phyloP scores from a whole-genome alignment of 768 basidiomycete species.

The Tylopilus cervinicoccineus region DNA sequence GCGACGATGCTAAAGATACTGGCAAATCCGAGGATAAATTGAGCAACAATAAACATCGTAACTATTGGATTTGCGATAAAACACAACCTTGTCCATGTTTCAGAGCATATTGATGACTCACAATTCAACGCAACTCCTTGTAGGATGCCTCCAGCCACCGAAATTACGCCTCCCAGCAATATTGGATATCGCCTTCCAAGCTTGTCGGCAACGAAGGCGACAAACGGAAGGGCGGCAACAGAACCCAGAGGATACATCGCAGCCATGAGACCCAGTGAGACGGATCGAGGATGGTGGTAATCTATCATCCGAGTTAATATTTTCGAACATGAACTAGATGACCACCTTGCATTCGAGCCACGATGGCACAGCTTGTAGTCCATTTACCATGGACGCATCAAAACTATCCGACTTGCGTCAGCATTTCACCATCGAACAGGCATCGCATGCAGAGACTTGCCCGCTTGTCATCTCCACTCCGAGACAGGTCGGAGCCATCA shows the following conservation, averaged over 20 bases:
- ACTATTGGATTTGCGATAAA: neutral
- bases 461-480: conserved; percentile 13
- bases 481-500: conserved; percentile 43
- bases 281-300: conserved; percentile 49
- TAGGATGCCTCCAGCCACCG: neutral
- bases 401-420: conserved; percentile 3
- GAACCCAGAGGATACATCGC: conserved; percentile 58
- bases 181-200: conserved; percentile 2
- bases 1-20: neutral
- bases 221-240: conserved; percentile 46
- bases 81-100: no score
- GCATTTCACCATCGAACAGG: neutral
- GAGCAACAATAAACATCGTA: neutral
- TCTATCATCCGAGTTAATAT: conserved; percentile 29
- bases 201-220: neutral
- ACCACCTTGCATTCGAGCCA: conserved; percentile 47
- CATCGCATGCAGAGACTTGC: neutral
- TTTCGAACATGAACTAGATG: neutral
- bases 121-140: conserved; percentile 1
- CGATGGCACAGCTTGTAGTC: conserved; percentile 53
- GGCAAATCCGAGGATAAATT: conserved; percentile 1
- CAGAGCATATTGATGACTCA: neutral
- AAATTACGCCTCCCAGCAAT: neutral
- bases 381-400: conserved; percentile 56
- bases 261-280: conserved; percentile 52